A percentile compares a stretch with the other conserved stretches of the same genome.
phyloP scores from a whole-genome alignment of 805 yeast species.

The Spathaspora passalidarum region DNA sequence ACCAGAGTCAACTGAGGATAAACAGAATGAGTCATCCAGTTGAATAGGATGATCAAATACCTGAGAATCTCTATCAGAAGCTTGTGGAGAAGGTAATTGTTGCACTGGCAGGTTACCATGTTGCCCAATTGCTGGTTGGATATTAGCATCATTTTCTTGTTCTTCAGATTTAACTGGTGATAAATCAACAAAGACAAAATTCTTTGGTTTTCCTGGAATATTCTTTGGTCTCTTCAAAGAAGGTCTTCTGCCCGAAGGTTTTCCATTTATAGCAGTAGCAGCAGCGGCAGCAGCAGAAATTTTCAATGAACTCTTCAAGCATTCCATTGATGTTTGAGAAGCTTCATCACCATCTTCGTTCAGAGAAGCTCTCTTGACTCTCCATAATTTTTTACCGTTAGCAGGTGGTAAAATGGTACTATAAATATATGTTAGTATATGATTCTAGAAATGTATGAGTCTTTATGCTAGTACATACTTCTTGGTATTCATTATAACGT shows the following conservation, averaged over 20 bases:
- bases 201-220: slow-evolving; percentile 44
- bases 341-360: slow-evolving; percentile 8
- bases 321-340: slow-evolving; percentile 27
- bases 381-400: slow-evolving; percentile 45
- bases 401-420: slow-evolving; percentile 34
- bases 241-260: slow-evolving; percentile 33
- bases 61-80: slow-evolving; percentile 9
- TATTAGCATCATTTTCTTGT: neutral
- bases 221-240: slow-evolving; percentile 43
- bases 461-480: slow-evolving; percentile 6
- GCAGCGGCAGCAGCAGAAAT: slow-evolving; percentile 40
- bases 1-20: neutral
- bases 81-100: slow-evolving; percentile 16
- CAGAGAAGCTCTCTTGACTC: slow-evolving; percentile 33
- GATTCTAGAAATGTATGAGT: neutral
- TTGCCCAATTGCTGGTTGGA: neutral
- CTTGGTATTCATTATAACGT: slow-evolving; percentile 10
- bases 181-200: slow-evolving; percentile 44
- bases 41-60: slow-evolving; percentile 11
- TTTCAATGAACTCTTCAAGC: slow-evolving; percentile 41
- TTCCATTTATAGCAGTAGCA: slow-evolving; percentile 34
- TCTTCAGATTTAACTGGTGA: slow-evolving; percentile 34
- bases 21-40: neutral
- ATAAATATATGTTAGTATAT: slow-evolving; percentile 1
- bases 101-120: neutral